Base-by-base conservation (phyloP, 1,139 yeast genomes). In the Yamadazyma membranifaciens region DNA sequence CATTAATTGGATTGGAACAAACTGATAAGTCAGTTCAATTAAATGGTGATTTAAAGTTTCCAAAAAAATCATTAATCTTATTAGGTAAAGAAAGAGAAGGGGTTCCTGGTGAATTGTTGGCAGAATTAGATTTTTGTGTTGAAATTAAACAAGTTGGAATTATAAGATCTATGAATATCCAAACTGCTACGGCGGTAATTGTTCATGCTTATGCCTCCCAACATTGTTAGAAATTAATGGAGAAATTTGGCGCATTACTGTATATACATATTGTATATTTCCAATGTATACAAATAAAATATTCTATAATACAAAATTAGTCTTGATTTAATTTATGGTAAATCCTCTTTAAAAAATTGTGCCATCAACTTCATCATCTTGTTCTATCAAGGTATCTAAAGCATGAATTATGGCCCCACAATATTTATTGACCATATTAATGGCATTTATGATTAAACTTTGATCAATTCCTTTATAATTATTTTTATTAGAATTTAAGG, bases 61-160 rank as follows among this genome's bases (percentile, higher is more conserved):
- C 97, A 3, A 62, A 73, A 42, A 91, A 87, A 56, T 81, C 95
- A 0, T 66, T 89, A 49, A 77, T 91, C 33, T 64, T 91, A 28
- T 65, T 91, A 42, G 97, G 98, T 6, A 85, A 78, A 50, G 98
- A 91, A 57, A 81, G 86, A 46, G 95, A 87, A 57, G 98, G 98
- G 45, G 82, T 91, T 43, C 96, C 96, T 0, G 96, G 96, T 3
- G 84, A 84, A 35, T 65, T 89, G 31, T 66, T 91, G 38, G 85
- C 88, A 0, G 95, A 87, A 56, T 67, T 91, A 29, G 97, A 91
- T 57, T 69, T 83, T 53, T 89, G 97, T 59, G 81, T 91, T 24
- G 96, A 89, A 56, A 91, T 91, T 54, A 87, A 88, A 56, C 98
- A 91, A 57, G 85, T 82, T 28, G 98, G 98, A 10, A 91, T 89